phyloP scores from a whole-genome alignment of 2,329 filamentous ascomycete genomes.

The Fusarium multiceps region DNA sequence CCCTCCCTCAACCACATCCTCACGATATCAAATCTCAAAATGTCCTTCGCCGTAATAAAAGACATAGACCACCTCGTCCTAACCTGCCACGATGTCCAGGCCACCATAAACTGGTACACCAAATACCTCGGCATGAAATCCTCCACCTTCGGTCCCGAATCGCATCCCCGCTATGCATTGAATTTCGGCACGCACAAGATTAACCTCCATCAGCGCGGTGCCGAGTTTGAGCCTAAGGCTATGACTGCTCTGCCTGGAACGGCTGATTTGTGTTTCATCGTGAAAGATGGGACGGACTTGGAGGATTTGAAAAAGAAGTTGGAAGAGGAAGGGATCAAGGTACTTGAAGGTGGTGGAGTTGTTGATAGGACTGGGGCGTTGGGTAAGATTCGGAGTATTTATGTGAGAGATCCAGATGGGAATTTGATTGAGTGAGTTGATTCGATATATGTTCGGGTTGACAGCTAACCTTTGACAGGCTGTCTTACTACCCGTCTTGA shows the following conservation, averaged over 20 bases:
- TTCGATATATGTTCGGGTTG: fast-evolving
- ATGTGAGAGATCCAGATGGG: conserved; percentile 70
- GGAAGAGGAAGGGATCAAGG: conserved; percentile 57
- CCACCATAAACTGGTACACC: conserved; percentile 66
- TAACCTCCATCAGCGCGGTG: conserved; percentile 68
- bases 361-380: conserved; percentile 67
- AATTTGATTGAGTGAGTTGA: conserved; percentile 69
- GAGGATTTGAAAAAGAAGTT: conserved; percentile 58
- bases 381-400: conserved; percentile 67
- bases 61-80: conserved; percentile 71
- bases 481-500: conserved; percentile 3
- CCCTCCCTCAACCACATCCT: background rate
- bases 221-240: conserved; percentile 71
- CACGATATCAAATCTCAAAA: background rate
- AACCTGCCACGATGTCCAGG: conserved; percentile 63
- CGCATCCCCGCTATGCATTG: conserved; percentile 60
- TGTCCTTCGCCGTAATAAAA: conserved; percentile 49
- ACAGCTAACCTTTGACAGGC: background rate
- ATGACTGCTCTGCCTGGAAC: conserved; percentile 64
- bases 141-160: conserved; percentile 58
- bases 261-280: conserved; percentile 70
- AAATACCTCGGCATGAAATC: conserved; percentile 67
- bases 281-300: conserved; percentile 58
- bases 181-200: conserved; percentile 70
- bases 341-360: conserved; percentile 61